phyloP scores from a whole-genome alignment of 2,329 filamentous ascomycete species.

The Chaetomiaceae sp. region DNA sequence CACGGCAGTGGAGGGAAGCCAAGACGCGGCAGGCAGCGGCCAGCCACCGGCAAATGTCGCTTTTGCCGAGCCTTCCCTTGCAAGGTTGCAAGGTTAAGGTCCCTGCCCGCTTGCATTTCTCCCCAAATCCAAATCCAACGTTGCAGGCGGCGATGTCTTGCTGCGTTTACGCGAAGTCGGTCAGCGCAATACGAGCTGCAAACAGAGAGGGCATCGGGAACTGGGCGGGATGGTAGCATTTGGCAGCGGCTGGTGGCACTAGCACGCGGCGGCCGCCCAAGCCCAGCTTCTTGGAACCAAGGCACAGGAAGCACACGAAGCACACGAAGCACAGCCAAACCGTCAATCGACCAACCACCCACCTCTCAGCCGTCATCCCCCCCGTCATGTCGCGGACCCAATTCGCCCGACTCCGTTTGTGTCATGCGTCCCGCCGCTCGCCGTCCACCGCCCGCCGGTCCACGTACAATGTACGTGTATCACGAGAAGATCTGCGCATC shows the following conservation, averaged over 20 bases:
- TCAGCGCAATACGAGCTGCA: constrained; percentile 5
- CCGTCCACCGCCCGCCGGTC: too few relatives aligned
- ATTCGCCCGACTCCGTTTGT: constrained; percentile 1
- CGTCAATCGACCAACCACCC: too few relatives aligned
- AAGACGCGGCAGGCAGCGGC: too few relatives aligned
- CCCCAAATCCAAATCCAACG: neutral
- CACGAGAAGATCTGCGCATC: constrained; percentile 9
- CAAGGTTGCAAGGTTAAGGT: too few relatives aligned
- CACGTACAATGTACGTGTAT: too few relatives aligned
- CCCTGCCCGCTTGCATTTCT: neutral
- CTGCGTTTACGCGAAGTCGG: neutral
- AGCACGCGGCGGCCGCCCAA: too few relatives aligned
- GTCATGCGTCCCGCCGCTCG: constrained; percentile 1
- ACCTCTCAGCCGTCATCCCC: neutral
- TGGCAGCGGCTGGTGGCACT: constrained; percentile 2
- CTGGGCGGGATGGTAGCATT: constrained; percentile 1
- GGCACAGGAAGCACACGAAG: too few relatives aligned
- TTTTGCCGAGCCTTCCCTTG: too few relatives aligned
- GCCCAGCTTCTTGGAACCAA: too few relatives aligned
- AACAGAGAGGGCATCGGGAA: neutral
- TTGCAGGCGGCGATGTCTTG: neutral
- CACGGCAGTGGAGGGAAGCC: constrained; percentile 3
- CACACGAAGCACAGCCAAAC: too few relatives aligned
- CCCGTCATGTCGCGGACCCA: neutral
- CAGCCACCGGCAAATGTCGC: too few relatives aligned